Evolutionary conservation across 2,329 filamentous ascomycete species (phyloP).

Genomic region (Trichoderma arundinaceum): DNA sequence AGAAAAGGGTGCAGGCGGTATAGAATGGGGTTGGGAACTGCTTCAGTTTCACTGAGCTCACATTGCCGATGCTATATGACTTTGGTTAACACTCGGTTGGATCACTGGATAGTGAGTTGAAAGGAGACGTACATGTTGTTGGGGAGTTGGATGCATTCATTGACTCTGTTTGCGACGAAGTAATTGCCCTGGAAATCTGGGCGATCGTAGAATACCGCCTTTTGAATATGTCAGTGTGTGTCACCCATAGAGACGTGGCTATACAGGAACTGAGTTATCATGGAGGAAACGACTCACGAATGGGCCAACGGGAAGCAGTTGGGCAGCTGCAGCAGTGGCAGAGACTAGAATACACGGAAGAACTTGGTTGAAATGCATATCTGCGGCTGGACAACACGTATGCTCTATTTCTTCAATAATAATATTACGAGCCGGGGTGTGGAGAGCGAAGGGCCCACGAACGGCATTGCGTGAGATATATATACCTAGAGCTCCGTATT

Average conservation of each 20-base stretch:
- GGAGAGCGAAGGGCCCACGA: background rate
- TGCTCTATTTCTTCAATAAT: background rate
- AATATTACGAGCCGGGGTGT: background rate
- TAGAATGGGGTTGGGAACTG: background rate
- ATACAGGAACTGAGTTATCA: background rate
- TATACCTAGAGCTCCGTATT: background rate
- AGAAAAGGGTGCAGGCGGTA: constrained; percentile 12
- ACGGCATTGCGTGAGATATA: background rate
- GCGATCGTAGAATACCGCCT: background rate
- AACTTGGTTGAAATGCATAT: constrained; percentile 5
- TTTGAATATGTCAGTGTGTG: background rate
- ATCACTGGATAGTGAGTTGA: too few species aligned
- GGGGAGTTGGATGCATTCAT: background rate
- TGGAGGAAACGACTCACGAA: background rate
- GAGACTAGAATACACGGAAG: background rate
- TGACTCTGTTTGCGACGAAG: background rate
- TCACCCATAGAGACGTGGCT: background rate
- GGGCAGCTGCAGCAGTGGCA: background rate
- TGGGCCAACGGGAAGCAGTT: background rate
- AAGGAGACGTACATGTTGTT: background rate
- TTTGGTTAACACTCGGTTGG: background rate
- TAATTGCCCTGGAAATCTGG: background rate
- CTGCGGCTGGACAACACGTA: background rate
- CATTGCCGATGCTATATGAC: background rate
- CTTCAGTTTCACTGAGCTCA: constrained; percentile 2